Evolutionary conservation across 331 rosid genomes (phyloP), one percentile per base, ranked within the genome.

Genomic region (Quercus lobata): DNA sequence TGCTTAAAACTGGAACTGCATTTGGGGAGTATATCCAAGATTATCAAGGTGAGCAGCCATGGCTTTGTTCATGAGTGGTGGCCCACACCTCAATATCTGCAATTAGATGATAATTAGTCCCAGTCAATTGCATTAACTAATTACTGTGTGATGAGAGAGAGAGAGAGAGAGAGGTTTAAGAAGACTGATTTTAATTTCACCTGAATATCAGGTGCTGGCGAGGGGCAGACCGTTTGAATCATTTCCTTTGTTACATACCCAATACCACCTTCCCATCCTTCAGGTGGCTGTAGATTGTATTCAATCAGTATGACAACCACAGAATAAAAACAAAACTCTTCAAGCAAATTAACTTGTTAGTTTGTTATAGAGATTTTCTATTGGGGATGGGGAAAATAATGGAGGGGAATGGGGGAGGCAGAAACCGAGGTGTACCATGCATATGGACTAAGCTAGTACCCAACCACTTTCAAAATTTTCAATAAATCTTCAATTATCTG

Each of bases 31-130:
- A 74, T 88, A 88, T 71, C 79, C 85, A 53, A 86, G 90, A 52
- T 30, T 78, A 9, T 61, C 88, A 44, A 88, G 87, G 69, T 82
- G 86, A 34, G 81, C 85, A 44, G 82, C 92, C 85, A 88, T 86
- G 37, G 87, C 88, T 65, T 86, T 88, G 87, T 88, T 88, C 92
- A 88, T 88, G 1, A 87, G 88, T 5, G 92, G 88, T 12, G 92
- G 92, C 0, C 92, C 92, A 5, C 92, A 88, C 81, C 92, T 82
- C 34, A 88, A 69, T 16, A 88, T 72, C 92, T 88, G 83, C 19
- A 49, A 16, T 62, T 55, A 55, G 11, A 69, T 7, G 35, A 55
- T 11, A 68, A 56, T 63, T 72, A 19, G 25, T 18, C 34, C 15
- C 44, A 76, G 62, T 62, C 55, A 8, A 35, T n/a, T 63, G 60